phyloP scores from a whole-genome alignment of 2,329 filamentous ascomycete species.

The Monosporascus sp. region DNA sequence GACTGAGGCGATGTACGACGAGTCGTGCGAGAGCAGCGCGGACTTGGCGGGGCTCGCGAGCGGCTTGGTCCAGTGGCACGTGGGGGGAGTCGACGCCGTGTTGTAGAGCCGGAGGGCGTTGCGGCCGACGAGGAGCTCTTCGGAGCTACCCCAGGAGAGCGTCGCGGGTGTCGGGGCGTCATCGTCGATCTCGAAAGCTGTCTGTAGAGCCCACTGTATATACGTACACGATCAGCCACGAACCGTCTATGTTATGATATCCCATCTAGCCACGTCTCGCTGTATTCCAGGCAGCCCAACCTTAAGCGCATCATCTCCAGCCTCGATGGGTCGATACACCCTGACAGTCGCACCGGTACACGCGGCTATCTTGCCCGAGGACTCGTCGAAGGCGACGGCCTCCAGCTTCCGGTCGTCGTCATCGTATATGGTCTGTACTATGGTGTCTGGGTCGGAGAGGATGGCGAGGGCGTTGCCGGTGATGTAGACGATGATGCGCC shows the following conservation, averaged over 20 bases:
- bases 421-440: constrained; percentile 88
- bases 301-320: constrained; percentile 67
- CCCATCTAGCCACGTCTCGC: constrained; percentile 1
- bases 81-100: constrained; percentile 40
- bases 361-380: constrained; percentile 77
- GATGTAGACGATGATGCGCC: constrained; percentile 59
- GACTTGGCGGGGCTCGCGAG: constrained; percentile 70
- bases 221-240: constrained; percentile 5
- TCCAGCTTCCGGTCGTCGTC: constrained; percentile 64
- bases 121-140: constrained; percentile 79
- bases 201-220: constrained; percentile 58
- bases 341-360: constrained; percentile 63
- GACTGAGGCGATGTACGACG: constrained; percentile 77
- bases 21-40: constrained; percentile 80
- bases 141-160: constrained; percentile 81
- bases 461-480: constrained; percentile 85
- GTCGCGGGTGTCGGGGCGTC: constrained; percentile 41
- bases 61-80: constrained; percentile 66
- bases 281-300: constrained; percentile 38
- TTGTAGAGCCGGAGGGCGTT: constrained; percentile 64
- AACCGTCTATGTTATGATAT: too few species aligned
- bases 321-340: constrained; percentile 71
- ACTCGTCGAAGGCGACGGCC: constrained; percentile 75
- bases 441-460: constrained; percentile 64
- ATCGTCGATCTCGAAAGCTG: constrained; percentile 49